These are phyloP conservation scores for Mrakiaceae sp. DNA, from an alignment of 1,284 basidiomycete species.

Conservation along the genomic window DNA sequence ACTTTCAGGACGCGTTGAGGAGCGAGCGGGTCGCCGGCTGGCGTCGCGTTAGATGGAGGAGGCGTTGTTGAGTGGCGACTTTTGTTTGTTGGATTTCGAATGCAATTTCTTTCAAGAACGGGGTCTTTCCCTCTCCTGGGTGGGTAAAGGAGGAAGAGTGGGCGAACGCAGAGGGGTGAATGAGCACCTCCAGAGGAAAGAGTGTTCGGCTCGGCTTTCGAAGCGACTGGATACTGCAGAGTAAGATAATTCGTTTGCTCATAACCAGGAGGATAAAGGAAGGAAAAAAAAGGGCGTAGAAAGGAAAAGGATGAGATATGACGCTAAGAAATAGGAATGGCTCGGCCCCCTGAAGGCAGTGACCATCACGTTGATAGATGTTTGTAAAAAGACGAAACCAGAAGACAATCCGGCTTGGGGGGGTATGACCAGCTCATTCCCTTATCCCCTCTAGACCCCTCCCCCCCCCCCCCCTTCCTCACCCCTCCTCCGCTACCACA, in stretches of 20 bases:
- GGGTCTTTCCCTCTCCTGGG: not conserved
- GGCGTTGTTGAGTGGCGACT: not conserved
- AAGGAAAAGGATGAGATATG: not conserved
- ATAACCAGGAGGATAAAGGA: not conserved
- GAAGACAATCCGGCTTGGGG: not conserved
- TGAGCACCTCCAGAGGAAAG: not conserved
- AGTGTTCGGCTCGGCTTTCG: not conserved
- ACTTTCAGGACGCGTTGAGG: conserved; percentile 31
- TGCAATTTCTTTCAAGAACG: not conserved
- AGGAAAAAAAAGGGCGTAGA: not conserved
- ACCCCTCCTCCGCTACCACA: no score
- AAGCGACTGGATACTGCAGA: not conserved
- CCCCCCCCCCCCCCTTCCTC: not conserved
- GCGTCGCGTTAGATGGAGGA: not conserved
- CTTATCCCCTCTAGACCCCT: not conserved
- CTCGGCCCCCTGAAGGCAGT: not conserved
- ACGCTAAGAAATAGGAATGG: not conserved
- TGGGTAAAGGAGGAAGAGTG: not conserved
- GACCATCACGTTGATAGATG: no score
- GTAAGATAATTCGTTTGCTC: not conserved
- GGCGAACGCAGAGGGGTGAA: not conserved
- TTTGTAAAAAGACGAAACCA: not conserved
- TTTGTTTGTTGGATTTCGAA: not conserved
- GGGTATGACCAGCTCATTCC: no score
- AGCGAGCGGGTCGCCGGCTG: not conserved